These are phyloP conservation scores for Penicillium sp. DNA, from an alignment of 2,329 filamentous ascomycete species.

Conservation along the genomic window DNA sequence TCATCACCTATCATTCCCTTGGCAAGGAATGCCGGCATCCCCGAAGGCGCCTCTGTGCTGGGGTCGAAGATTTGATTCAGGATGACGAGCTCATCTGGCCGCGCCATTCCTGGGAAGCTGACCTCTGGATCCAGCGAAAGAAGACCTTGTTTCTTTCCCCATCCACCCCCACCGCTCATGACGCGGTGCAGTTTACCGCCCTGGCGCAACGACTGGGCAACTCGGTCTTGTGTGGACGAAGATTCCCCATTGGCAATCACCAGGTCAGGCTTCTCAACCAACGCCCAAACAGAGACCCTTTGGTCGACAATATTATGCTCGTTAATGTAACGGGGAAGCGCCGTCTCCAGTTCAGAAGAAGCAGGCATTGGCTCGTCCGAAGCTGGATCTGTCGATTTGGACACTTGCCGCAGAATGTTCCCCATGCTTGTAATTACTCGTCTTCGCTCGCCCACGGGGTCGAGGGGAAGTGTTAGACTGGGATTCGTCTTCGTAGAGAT, in stretches of 20 bases:
- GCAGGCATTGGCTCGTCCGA: constrained; percentile 35
- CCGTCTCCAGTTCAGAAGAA: constrained; percentile 40
- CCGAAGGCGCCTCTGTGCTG: constrained; percentile 1
- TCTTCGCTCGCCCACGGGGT: constrained; percentile 36
- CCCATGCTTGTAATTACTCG: constrained; percentile 42
- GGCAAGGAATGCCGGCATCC: constrained; percentile 21
- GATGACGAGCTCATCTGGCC: constrained; percentile 12
- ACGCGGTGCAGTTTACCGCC: constrained; percentile 41
- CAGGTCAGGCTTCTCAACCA: constrained; percentile 31
- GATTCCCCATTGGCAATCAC: constrained; percentile 3
- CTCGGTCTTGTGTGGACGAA: constrained; percentile 17
- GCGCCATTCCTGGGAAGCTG: constrained; percentile 23
- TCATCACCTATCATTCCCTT: constrained; percentile 26
- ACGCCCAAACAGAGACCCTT: constrained; percentile 41
- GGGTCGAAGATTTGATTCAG: constrained; percentile 27
- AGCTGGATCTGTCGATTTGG: constrained; percentile 28
- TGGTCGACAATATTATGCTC: constrained; percentile 36
- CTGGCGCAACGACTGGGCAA: constrained; percentile 26
- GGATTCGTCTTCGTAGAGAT: constrained; percentile 12
- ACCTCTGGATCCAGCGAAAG: constrained; percentile 42
- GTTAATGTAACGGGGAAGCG: constrained; percentile 39
- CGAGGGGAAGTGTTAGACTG: constrained; percentile 31
- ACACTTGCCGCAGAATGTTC: constrained; percentile 41
- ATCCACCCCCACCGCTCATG: constrained; percentile 43
- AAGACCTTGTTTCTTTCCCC: constrained; percentile 45